phyloP scores from a whole-genome alignment of 306 rosid genomes.

The Neltuma alba region DNA sequence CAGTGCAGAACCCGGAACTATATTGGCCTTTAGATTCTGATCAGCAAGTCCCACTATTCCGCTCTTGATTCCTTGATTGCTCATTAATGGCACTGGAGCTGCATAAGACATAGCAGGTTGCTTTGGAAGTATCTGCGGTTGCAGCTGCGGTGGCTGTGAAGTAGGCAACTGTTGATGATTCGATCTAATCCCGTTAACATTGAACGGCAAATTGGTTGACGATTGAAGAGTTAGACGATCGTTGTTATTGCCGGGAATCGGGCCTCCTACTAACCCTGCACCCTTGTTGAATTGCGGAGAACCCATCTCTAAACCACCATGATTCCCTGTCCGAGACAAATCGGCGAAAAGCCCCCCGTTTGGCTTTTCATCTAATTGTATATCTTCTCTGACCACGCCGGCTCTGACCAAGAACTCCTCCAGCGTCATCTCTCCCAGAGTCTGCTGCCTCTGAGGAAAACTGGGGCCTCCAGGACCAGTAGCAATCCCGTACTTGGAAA shows the following conservation, averaged over 20 bases:
- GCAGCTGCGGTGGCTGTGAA: slow-evolving; percentile 32
- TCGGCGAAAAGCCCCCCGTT: slow-evolving; percentile 55
- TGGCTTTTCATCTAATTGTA: slow-evolving; percentile 44
- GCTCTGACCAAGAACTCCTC: slow-evolving; percentile 91
- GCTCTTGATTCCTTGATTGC: slow-evolving; percentile 54
- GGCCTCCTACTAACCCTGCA: slow-evolving; percentile 49
- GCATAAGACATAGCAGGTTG: slow-evolving; percentile 63
- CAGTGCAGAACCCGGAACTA: slow-evolving; percentile 49
- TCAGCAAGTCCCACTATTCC: slow-evolving; percentile 75
- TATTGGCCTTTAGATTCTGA: slow-evolving; percentile 52
- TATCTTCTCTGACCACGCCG: slow-evolving; percentile 92
- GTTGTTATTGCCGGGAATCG: slow-evolving; percentile 40
- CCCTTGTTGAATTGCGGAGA: slow-evolving; percentile 53
- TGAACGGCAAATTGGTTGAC: slow-evolving; percentile 73
- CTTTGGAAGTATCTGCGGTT: slow-evolving; percentile 66
- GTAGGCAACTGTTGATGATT: slow-evolving; percentile 52
- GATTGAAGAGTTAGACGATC: slow-evolving; percentile 55
- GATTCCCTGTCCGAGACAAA: slow-evolving; percentile 42
- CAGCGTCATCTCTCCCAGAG: slow-evolving; percentile 88
- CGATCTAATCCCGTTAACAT: slow-evolving; percentile 79
- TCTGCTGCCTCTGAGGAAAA: slow-evolving; percentile 74
- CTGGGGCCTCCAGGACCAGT: slow-evolving; percentile 32
- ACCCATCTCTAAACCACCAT: slow-evolving; percentile 50
- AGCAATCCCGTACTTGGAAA: slow-evolving; percentile 48
- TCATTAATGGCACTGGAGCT: slow-evolving; percentile 55